Evolutionary conservation across 371 early-diverging fungal species (phyloP), one percentile per base, ranked within the genome.

Genomic region (Gilbertella persicaria): DNA sequence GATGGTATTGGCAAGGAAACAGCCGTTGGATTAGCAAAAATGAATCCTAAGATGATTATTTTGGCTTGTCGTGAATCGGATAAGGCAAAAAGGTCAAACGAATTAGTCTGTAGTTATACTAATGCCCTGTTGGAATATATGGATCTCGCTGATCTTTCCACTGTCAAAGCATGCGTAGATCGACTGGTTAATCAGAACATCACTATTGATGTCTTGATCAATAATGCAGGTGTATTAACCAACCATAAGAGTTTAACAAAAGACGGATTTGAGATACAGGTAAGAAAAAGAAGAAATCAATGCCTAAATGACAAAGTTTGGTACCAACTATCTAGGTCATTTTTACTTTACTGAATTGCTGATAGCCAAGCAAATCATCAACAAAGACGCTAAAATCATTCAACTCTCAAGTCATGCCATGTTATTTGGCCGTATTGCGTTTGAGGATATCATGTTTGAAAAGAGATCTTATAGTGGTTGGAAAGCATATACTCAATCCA

Each of bases 301-400:
- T n/a, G n/a, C n/a, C n/a, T n/a, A n/a, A 13, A n/a, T 16, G 6
- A 10, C 16, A 17, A 19, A 62, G 63, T 75, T 78, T 48, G 87
- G 77, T 0, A 75, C 80, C 36, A 92, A 92, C 67, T 88, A 90
- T 50, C 53, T 91, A 20, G 90, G 83, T 6, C 86, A 82, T 44
- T 84, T 83, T 53, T 44, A 60, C 25, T 56, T 65, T 6, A 60
- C 66, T 14, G 56, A 60, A 21, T 23, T 53, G 13, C 21, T 65
- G 8, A 33, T 65, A 6, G 46, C 49, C 4, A 50, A 37, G 6
- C 23, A 43, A 19, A 30, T 36, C n/a, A 47, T 56, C 25, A 64
- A 72, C 10, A 51, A 54, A 14, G 59, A 71, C 19, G 63, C 82
- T 2, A 57, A 83, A 7, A 69, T 86, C 24, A 76, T 83, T 14